Evolutionary conservation across 1,139 yeast genomes (phyloP).

Genomic region (Pichia sp.): DNA sequence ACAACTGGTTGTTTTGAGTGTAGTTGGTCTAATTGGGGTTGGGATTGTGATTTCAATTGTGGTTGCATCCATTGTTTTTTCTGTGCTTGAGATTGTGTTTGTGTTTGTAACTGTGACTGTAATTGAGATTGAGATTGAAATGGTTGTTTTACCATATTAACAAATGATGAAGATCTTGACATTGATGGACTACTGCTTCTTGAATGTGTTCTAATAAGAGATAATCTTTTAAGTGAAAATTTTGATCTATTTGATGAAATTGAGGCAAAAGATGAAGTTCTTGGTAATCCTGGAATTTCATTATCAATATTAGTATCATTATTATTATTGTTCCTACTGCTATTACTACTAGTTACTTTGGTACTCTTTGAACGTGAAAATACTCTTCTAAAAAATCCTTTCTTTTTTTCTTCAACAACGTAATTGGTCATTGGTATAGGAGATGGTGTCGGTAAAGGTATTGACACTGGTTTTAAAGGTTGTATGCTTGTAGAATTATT

Average conservation of each 20-base stretch:
- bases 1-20: neutral
- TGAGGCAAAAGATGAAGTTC: neutral
- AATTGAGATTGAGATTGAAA: no score
- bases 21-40: neutral
- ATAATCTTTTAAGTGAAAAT: conserved; percentile 6
- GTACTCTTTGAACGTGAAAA: conserved; percentile 9
- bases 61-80: neutral
- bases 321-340: neutral
- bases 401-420: neutral
- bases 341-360: neutral
- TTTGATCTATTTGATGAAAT: neutral
- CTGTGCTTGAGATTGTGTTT: neutral
- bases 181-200: neutral
- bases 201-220: conserved; percentile 1
- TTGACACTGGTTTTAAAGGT: no score
- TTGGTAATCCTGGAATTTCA: neutral
- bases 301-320: neutral
- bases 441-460: neutral
- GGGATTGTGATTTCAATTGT: no score
- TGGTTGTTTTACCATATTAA: no score
- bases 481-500: no score
- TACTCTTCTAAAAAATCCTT: conserved; percentile 8
- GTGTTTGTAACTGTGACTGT: neutral
- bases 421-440: neutral
- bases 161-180: neutral